phyloP scores from a whole-genome alignment of 2,329 filamentous ascomycete species.

The Penicillium paneum region DNA sequence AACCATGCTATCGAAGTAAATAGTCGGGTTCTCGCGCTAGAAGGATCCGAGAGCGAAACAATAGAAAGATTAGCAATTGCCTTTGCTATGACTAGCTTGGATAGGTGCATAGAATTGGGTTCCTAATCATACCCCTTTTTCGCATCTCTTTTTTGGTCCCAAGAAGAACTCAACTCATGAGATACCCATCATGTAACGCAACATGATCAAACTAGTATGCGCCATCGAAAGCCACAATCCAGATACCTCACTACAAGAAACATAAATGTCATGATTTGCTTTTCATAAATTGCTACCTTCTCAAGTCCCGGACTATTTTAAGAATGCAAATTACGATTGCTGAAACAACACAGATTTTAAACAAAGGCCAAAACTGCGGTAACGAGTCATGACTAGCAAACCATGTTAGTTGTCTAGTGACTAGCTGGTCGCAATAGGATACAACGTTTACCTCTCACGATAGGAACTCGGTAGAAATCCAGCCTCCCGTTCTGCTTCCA shows the following conservation, averaged over 20 bases:
- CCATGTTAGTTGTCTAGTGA: neutral
- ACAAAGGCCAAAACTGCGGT: neutral
- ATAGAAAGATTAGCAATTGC: neutral
- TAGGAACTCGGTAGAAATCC: neutral
- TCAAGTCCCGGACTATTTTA: conserved; percentile 1
- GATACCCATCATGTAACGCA: neutral
- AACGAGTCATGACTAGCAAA: neutral
- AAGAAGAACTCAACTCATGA: too few species aligned
- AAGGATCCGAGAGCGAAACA: too few species aligned
- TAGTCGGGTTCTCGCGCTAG: neutral
- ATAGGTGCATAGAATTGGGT: neutral
- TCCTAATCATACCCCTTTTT: neutral
- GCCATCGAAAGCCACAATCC: too few species aligned
- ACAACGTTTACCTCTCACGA: neutral
- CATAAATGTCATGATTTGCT: neutral
- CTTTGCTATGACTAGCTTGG: neutral
- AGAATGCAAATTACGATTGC: conserved; percentile 4
- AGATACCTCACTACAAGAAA: too few species aligned
- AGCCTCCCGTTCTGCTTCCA: conserved; percentile 1
- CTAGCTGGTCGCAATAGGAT: neutral
- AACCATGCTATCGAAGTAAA: neutral
- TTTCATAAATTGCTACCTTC: neutral
- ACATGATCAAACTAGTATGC: conserved; percentile 42
- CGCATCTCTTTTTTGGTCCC: neutral
- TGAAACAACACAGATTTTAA: conserved; percentile 1